phyloP scores from a whole-genome alignment of 441 rosid genomes.

The Theobroma grandiflorum region DNA sequence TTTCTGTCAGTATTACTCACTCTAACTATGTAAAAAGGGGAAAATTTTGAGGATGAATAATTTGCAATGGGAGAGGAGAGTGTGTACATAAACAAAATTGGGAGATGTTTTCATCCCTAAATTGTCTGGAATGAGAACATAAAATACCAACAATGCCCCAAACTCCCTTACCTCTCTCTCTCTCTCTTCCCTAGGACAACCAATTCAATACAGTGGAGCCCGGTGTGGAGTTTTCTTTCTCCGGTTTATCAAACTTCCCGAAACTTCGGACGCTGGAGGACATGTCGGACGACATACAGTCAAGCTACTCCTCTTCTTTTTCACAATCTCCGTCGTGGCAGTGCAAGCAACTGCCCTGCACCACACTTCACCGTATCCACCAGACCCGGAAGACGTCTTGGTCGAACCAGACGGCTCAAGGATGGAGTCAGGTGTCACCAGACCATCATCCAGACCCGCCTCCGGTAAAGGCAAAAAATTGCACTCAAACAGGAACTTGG shows the following conservation, averaged over 20 bases:
- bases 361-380: slow-evolving; percentile 53
- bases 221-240: slow-evolving; percentile 83
- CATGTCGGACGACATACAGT: slow-evolving; percentile 54
- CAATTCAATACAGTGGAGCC: slow-evolving; percentile 75
- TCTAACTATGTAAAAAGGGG: slow-evolving; percentile 14
- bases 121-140: slow-evolving; percentile 22
- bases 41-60: not conserved
- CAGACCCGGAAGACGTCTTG: slow-evolving; percentile 65
- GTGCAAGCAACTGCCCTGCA: slow-evolving; percentile 65
- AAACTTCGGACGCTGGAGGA: slow-evolving; percentile 50
- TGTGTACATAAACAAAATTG: slow-evolving; percentile 40
- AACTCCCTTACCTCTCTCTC: not conserved
- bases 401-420: slow-evolving; percentile 63
- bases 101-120: slow-evolving; percentile 28
- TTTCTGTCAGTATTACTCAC: slow-evolving; percentile 30
- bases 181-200: not conserved
- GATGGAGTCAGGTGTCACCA: slow-evolving; percentile 67
- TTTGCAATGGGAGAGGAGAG: slow-evolving; percentile 30
- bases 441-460: slow-evolving; percentile 50
- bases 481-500: slow-evolving; percentile 68
- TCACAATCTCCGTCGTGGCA: slow-evolving; percentile 70
- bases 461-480: slow-evolving; percentile 66
- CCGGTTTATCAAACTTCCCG: slow-evolving; percentile 63
- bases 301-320: slow-evolving; percentile 83
- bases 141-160: slow-evolving; percentile 2